Evolutionary conservation across 2,329 filamentous ascomycete genomes (phyloP), one percentile per base, ranked within the genome.

Genomic region (Nemania sp.): DNA sequence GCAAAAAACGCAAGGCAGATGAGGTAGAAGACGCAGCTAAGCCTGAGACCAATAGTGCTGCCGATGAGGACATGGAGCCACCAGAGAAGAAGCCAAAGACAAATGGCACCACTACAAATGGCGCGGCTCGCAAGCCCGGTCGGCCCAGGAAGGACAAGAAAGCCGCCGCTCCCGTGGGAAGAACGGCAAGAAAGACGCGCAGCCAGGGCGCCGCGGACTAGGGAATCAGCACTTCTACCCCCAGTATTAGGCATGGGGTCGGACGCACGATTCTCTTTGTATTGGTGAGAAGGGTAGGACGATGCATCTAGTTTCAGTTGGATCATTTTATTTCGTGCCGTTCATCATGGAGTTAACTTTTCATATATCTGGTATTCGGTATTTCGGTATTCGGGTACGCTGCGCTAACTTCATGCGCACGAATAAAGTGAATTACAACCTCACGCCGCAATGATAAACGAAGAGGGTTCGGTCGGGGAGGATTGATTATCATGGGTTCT

Each of bases 1-100:
- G 61, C 30, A 62, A 62, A 33, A 69, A 69, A 55, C 64, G 67
- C 47, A 69, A 69, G 48, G 54, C 62, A 39, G 59, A 61, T 7
- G 58, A 5, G 7, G 11, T 17, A 5, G 40, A 54, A 15, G 42
- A 63, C 7, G 42, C 44, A 19, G 52, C 58, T 34, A 47, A 51
- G 26, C 28, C 55, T 11, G 62, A 62, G 15, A 44, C 41, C n/a
- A 40, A 55, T 7, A 44, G 17, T 3, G 41, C 51, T 7, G 55
- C 57, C 6, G 36, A 57, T 24, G 41, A 55, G 5, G 49, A 61
- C 19, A 57, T 62, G 5, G 69, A 69, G 52, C 66, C 66, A 3
- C 55, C 62, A 1, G 70, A 70, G 37, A 77, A 77, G 64, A 77
- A 77, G 58, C 66, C 69, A 47, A 76, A 73, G 60, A 66, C 72